phyloP scores from a whole-genome alignment of 768 basidiomycete species.

The Boletus vinaceobasis region DNA sequence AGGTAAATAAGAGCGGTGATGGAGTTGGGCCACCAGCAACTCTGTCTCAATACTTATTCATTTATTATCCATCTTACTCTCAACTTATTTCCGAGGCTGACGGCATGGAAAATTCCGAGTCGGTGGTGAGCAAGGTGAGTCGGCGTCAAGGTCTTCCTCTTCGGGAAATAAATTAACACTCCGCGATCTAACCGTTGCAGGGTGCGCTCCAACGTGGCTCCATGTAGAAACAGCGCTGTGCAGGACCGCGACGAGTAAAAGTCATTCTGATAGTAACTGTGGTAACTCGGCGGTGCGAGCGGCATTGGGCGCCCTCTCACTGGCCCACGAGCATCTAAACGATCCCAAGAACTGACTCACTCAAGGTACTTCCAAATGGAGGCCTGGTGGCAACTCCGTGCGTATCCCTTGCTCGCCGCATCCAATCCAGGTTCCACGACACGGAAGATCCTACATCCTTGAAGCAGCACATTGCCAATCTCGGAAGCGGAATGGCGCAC shows the following conservation, averaged over 20 bases:
- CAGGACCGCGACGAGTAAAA: too few relatives aligned
- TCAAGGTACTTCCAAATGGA: background rate
- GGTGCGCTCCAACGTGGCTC: background rate
- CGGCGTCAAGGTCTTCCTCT: background rate
- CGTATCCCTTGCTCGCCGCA: background rate
- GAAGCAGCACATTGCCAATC: background rate
- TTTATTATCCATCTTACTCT: background rate
- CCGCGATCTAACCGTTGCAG: constrained; percentile 10
- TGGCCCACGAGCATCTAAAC: background rate
- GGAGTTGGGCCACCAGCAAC: too few relatives aligned
- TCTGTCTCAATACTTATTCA: background rate
- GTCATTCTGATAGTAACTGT: background rate
- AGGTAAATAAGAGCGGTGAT: background rate
- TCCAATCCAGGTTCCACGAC: background rate
- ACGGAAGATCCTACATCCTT: background rate
- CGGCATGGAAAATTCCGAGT: background rate
- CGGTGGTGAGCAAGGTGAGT: background rate
- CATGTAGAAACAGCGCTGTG: too few relatives aligned
- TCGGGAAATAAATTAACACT: background rate
- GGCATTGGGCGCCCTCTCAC: background rate
- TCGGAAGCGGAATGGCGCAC: background rate
- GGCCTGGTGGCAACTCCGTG: background rate
- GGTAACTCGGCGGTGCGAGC: background rate
- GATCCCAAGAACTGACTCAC: background rate
- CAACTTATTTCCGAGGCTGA: constrained; percentile 3